phyloP scores from a whole-genome alignment of 2,329 filamentous ascomycete species.

The Diaporthe ilicicola region DNA sequence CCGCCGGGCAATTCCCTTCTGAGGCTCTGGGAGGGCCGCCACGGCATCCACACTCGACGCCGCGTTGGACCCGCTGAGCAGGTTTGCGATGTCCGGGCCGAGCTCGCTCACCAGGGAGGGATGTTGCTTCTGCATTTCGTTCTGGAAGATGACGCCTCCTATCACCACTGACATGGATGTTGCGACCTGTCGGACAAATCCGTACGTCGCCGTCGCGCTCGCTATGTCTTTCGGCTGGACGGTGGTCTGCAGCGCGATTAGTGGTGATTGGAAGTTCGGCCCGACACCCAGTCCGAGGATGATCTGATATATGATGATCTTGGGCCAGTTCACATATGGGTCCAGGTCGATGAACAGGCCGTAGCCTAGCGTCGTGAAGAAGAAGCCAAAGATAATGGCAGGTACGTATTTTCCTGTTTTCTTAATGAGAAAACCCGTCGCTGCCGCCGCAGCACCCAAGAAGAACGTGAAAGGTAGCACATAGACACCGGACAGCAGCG shows the following conservation, averaged over 20 bases:
- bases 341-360: conserved; percentile 66
- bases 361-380: conserved; percentile 66
- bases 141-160: conserved; percentile 55
- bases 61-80: conserved; percentile 67
- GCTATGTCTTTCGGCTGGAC: conserved; percentile 69
- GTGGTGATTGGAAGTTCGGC: conserved; percentile 68
- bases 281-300: conserved; percentile 69
- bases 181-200: conserved; percentile 66
- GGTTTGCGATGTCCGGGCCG: conserved; percentile 52
- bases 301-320: conserved; percentile 64
- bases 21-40: conserved; percentile 54
- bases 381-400: conserved; percentile 61
- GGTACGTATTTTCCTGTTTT: conserved; percentile 67
- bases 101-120: conserved; percentile 38
- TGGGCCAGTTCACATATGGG: conserved; percentile 54
- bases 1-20: conserved; percentile 51
- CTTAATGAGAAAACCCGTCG: conserved; percentile 53
- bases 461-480: conserved; percentile 68
- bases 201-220: conserved; percentile 68
- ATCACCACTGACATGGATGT: conserved; percentile 67
- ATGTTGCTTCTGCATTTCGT: conserved; percentile 49
- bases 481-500: conserved; percentile 68
- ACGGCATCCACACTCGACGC: conserved; percentile 68
- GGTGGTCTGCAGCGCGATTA: conserved; percentile 71
- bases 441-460: conserved; percentile 53